Conservation (phyloP, 2,329 filamentous ascomycete species). For the Diaporthe vaccinii region DNA sequence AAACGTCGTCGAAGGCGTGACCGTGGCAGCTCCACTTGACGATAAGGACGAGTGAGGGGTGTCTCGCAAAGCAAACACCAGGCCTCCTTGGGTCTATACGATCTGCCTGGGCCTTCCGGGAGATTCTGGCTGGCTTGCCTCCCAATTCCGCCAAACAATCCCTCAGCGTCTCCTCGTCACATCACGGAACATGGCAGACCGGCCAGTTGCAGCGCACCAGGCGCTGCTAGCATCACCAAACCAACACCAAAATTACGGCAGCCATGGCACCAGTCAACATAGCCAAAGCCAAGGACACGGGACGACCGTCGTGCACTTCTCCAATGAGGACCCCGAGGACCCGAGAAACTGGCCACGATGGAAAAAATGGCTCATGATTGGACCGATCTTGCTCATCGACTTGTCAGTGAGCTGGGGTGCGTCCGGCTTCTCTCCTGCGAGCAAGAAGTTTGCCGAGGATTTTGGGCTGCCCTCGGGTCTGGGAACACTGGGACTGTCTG, state of each 20-base stretch:
- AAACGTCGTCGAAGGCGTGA: conserved; percentile 14
- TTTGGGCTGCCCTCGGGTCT: conserved; percentile 56
- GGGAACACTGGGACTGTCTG: conserved; percentile 58
- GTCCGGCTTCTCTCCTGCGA: conserved; percentile 60
- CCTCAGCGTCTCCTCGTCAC: too few species aligned
- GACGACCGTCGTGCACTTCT: conserved; percentile 41
- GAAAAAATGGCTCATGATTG: conserved; percentile 51
- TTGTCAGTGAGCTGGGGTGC: conserved; percentile 58
- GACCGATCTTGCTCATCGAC: conserved; percentile 49
- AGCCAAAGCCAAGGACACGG: background rate
- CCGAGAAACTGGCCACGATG: conserved; percentile 51
- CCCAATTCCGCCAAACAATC: too few species aligned
- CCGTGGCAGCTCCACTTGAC: conserved; percentile 17
- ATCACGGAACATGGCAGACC: background rate
- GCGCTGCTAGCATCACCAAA: conserved; percentile 24
- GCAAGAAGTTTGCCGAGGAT: conserved; percentile 55
- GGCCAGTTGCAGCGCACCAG: background rate
- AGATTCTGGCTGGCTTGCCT: background rate
- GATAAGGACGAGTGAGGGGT: conserved; percentile 18
- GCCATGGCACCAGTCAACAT: background rate
- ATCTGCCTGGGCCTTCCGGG: background rate
- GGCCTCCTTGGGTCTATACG: background rate
- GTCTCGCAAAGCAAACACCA: background rate
- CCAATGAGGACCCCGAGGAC: conserved; percentile 44
- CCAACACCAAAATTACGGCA: conserved; percentile 5